Evolutionary conservation across 2,329 filamentous ascomycete species (phyloP).

Genomic region (Zymoseptoria pseudotritici): DNA sequence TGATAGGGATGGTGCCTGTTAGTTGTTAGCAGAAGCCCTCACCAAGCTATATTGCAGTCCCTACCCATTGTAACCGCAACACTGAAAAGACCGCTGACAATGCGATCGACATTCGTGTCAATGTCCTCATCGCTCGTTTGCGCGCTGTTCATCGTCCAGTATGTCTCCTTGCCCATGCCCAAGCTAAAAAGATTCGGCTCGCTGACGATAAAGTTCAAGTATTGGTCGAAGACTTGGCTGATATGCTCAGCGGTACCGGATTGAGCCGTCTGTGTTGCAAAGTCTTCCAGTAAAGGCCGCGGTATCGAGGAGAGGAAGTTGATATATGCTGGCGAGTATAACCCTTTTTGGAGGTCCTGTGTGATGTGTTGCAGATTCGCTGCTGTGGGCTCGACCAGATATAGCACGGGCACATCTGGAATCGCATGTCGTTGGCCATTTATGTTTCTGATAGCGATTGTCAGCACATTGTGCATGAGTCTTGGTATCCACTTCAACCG

Average conservation of each 20-base stretch:
- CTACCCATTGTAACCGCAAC: conserved; percentile 96
- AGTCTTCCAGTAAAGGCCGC: conserved; percentile 84
- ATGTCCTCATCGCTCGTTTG: conserved; percentile 85
- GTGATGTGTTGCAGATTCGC: conserved; percentile 78
- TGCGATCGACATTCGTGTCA: conserved; percentile 77
- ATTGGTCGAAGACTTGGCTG: conserved; percentile 90
- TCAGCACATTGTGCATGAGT: conserved; percentile 24
- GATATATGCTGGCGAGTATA: conserved; percentile 91
- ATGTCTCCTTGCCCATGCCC: conserved; percentile 86
- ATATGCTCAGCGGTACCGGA: conserved; percentile 83
- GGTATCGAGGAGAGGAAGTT: conserved; percentile 96
- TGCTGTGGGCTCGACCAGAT: conserved; percentile 82
- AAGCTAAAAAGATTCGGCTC: conserved; percentile 94
- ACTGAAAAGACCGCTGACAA: conserved; percentile 94
- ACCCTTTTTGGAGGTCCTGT: conserved; percentile 71
- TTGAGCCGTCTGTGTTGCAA: conserved; percentile 77
- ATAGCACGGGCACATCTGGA: conserved; percentile 91
- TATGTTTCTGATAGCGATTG: conserved; percentile 55
- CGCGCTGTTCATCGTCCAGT: conserved; percentile 93
- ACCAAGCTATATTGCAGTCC: conserved; percentile 14
- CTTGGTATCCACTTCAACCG: conserved; percentile 22
- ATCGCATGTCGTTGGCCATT: conserved; percentile 77
- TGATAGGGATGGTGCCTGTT: conserved; percentile 81
- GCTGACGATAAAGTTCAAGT: conserved; percentile 92
- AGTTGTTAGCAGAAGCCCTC: conserved; percentile 20